Base-by-base conservation (phyloP, 2,329 filamentous ascomycete genomes). In the Pestalotiopsis sp. region DNA sequence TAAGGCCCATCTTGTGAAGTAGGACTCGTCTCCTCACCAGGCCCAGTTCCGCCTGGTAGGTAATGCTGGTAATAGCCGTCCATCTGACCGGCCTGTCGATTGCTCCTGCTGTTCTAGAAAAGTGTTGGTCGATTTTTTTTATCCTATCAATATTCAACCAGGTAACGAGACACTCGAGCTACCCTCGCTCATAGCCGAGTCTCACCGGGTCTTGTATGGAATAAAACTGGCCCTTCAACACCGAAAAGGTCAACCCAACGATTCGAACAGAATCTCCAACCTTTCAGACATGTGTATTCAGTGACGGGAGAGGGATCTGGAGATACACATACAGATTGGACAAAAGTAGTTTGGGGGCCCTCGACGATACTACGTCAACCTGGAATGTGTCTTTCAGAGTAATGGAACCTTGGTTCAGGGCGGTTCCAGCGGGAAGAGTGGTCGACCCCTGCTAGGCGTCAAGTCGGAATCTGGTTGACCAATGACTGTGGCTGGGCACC, bases 61-160 rank as follows among this genome's bases (percentile, higher is more conserved):
- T 88, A 88, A 71, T 85, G 83, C 65, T 61, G 66, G 72, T 89
- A 89, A 75, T 86, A 87, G 71, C 88, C 86, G 75, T 84, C 84
- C 87, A 89, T 89, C 68, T 71, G 73, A 68, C 45, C 63, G 61
- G 65, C 59, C 25, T 57, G 39, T 61, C 17, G 31, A 14, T 52
- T 3, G 14, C 45, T 25, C 41, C 17, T 45, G 23, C 14, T 72
- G 69, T 69, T 70, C 68, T 64, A 72, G 65, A 31, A 20, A 65
- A 62, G 36, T 36, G n/a, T 59, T 23, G 11, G 23, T 13, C 25
- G 23, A 58, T 14, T 25, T 49, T 14, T 25, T 49, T 17, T n/a
- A 39, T 4, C 63, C 17, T 25, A 66, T 31, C 56, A 66, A 62
- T 62, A 59, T 56, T 56, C 39, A 49, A 25, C 6, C 31, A 58